Evolutionary conservation across 108 stramenopile genomes (phyloP), one percentile per base, ranked within the genome.

Genomic region (Skeletonema menzelii): DNA sequence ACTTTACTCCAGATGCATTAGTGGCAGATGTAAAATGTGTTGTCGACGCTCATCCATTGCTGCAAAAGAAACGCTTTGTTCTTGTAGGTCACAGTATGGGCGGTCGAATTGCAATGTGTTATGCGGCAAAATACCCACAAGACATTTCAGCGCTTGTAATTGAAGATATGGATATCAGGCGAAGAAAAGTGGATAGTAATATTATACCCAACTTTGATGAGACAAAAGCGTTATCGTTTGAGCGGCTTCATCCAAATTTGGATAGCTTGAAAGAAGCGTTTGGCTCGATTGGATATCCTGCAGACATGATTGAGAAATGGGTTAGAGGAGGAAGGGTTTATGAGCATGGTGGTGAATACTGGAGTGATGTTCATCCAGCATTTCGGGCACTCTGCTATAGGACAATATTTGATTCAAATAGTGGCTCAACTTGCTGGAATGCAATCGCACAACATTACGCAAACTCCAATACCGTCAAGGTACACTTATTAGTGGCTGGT

Each of bases 51-150:
- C 35, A 37, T 37, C 74, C 3, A 46, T 26, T 34, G 77, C 70
- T 12, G 57, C 70, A 34, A 27, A 49, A 38, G 19, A 35, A 69
- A 31, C 61, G 47, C 49, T 68, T 82, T 37, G 70, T 84, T 10
- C n/a, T 86, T 0, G 75, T 86, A 10, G 85, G 85, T 6, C 85
- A 86, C 60, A 74, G 72, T 13, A 72, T 86, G 79, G 85, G 85
- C 17, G 85, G 82, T 2, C 47, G 82, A 8, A 35, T 83, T 24
- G 85, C 73, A 28, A 76, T 84, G 77, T 42, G 40, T 42, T 42
- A 42, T 71, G 82, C 83, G 3, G 80, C 75, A 3, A 22, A 22
- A 20, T 44, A 77, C 40, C 79, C 83, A 8, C 62, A 67, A 22
- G 27, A 27, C 6, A 32, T 86, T 11, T 61, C 56, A n/a, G 75